Conservation (phyloP, 2,329 filamentous ascomycete genomes). For the Knufia petricola region DNA sequence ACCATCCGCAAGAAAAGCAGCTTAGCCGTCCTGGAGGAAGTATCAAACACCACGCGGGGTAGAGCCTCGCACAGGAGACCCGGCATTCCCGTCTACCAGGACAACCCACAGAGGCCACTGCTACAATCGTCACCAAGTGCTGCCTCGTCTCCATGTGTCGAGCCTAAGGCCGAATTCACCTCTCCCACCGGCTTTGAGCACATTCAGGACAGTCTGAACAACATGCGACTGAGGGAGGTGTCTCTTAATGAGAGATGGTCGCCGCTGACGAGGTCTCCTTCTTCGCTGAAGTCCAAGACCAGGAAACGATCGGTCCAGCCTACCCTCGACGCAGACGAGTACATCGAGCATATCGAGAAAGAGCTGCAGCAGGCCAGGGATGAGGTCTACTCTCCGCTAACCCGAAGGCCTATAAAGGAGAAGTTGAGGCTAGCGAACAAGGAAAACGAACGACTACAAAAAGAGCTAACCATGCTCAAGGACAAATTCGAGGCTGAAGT, state of each 20-base stretch:
- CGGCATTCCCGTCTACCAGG: slow-evolving; percentile 20
- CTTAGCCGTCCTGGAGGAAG: slow-evolving; percentile 18
- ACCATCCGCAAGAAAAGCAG: slow-evolving; percentile 2
- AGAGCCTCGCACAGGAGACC: slow-evolving; percentile 10
- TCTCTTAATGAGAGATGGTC: slow-evolving; percentile 22
- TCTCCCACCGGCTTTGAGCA: slow-evolving; percentile 13
- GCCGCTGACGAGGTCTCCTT: slow-evolving; percentile 20
- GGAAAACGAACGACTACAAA: slow-evolving; percentile 27
- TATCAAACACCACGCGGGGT: slow-evolving; percentile 17
- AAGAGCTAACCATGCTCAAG: slow-evolving; percentile 27
- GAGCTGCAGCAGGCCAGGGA: slow-evolving; percentile 36
- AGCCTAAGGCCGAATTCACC: slow-evolving; percentile 15
- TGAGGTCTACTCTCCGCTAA: slow-evolving; percentile 31
- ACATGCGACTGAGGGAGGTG: slow-evolving; percentile 23
- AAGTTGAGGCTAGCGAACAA: slow-evolving; percentile 24
- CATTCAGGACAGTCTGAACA: slow-evolving; percentile 12
- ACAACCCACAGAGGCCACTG: slow-evolving; percentile 11
- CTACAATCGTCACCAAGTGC: slow-evolving; percentile 6
- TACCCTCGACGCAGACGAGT: slow-evolving; percentile 33
- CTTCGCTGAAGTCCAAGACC: slow-evolving; percentile 13
- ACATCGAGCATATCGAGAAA: slow-evolving; percentile 42
- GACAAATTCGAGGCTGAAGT: slow-evolving; percentile 29
- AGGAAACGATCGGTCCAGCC: slow-evolving; percentile 15
- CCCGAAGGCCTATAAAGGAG: slow-evolving; percentile 20
- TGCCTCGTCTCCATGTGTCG: slow-evolving; percentile 15